Evolutionary conservation across 1,284 basidiomycete species (phyloP), one percentile per base, ranked within the genome.

Genomic region (Dichomitus squalens): DNA sequence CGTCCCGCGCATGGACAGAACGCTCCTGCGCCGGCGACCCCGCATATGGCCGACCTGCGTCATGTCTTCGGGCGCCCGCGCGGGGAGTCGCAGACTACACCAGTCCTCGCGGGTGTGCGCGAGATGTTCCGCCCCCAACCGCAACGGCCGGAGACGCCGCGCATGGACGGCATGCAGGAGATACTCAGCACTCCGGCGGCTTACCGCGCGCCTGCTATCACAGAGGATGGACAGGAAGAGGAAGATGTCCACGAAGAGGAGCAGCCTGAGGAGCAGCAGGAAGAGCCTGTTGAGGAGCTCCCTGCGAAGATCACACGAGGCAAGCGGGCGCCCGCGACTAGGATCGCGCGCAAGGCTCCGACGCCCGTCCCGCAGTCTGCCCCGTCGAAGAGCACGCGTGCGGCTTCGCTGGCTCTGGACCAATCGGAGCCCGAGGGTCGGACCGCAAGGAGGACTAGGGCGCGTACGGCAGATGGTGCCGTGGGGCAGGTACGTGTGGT

Each of bases 141-240:
- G 7, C 49, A 50, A 27, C 49, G 40, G 6, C 55, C 48, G n/a
- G 58, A 67, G 41, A 77, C 75, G 1, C 76, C 76, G 48, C 60
- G 63, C 18, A 64, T 78, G 68, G 70, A 73, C 21, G 75, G 75
- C 16, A 58, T 76, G 47, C 66, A 66, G n/a, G 72, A 75, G 55
- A 73, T 76, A 70, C 61, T 76, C 35, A 55, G 63, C 6, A 73
- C 73, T 1, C 74, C 76, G 11, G 66, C 52, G 1, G 70, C 54
- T 7, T 66, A 67, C 53, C 58, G 57, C 16, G 41, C 52, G 1
- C 48, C 43, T n/a, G 29, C 39, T 11, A 7, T 31, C 7, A 36
- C 33, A 9, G 55, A 52, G 33, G 18, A 7, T 3, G 25, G 20
- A 16, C n/a, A 57, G 20, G 21, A 41, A 11, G 40, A 29, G 11